Percentiles rank a stretch among this genome's conserved stretches.
Conservation (phyloP, 2,329 filamentous ascomycete species). For the Ceratocystis papillata region DNA sequence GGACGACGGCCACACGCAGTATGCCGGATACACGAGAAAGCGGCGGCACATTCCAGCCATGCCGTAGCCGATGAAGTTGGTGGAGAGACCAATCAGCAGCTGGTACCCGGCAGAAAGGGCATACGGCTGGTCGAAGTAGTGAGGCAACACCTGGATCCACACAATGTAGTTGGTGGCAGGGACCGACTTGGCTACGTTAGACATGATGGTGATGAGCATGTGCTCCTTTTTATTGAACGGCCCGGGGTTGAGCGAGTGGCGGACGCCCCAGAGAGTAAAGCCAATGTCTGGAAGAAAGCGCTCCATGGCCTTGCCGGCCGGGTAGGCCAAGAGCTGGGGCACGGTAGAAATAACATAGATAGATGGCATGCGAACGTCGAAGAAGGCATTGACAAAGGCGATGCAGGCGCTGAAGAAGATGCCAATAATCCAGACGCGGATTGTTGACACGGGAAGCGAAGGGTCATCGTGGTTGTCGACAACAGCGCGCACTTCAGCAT, state of each 20-base stretch:
- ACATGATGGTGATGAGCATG: constrained; percentile 46
- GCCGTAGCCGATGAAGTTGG: constrained; percentile 47
- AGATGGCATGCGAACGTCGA: constrained; percentile 42
- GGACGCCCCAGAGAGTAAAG: constrained; percentile 33
- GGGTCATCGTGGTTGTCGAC: constrained; percentile 46
- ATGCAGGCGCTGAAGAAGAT: constrained; percentile 38
- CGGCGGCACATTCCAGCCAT: constrained; percentile 41
- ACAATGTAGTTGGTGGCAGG: constrained; percentile 43
- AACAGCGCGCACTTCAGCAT: constrained; percentile 45
- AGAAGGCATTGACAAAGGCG: constrained; percentile 44
- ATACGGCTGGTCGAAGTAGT: constrained; percentile 43
- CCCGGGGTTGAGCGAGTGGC: constrained; percentile 37
- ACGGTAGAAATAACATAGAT: constrained; percentile 44
- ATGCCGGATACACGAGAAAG: constrained; percentile 44
- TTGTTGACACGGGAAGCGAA: constrained; percentile 38
- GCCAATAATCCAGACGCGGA: constrained; percentile 43
- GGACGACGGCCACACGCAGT: constrained; percentile 44
- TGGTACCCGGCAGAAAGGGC: constrained; percentile 41
- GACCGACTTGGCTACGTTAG: constrained; percentile 39
- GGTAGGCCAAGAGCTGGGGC: constrained; percentile 43
- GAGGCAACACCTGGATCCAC: constrained; percentile 40
- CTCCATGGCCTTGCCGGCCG: constrained; percentile 39
- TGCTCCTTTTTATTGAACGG: constrained; percentile 47
- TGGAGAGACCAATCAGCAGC: constrained; percentile 40
- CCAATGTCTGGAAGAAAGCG: constrained; percentile 37